Evolutionary conservation across 345 rosid species (phyloP), one percentile per base, ranked within the genome.

Genomic region (Erucastrum elatum): DNA sequence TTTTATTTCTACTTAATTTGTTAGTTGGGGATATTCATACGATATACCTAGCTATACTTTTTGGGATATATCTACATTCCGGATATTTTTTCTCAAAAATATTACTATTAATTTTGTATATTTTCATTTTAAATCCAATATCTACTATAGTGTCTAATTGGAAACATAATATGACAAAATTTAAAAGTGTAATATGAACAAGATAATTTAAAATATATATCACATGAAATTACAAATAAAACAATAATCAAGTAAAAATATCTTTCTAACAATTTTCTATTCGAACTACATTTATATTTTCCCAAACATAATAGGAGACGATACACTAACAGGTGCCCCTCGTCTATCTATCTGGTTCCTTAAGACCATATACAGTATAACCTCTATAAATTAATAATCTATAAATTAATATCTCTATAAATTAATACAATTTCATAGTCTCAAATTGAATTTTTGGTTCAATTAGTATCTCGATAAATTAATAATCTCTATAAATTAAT

Each of bases 1-100:
- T 62, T 31, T 61, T 37, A 9, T 27, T 49, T 64, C 81, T 65
- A 78, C 82, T 78, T 65, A 78, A 78, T 76, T 78, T 66, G 82
- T 78, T 78, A 72, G 82, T 72, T 78, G 82, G 55, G 55, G 67
- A 44, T 35, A 27, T 35, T 26, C 72, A 25, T 17, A 56, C 29
- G 8, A 27, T 37, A 6, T 6, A 39, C 46, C 1, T 53, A 5
- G 15, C 70, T 64, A 56, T 8, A 25, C 6, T 49, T 56, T 55
- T 8, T 56, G 12, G 9, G 13, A 8, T 64, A 33, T 64, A 8
- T 17, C 9, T 6, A 62, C 29, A 34, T 64, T 53, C 25, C n/a
- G 13, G 2, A 7, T 13, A 35, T 39, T 10, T 39, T 39, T 8
- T 39, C 12, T 39, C 46, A 39, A 39, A 39, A 39, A 10, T 10